These are phyloP conservation scores for Brassica carinata DNA, from an alignment of 345 rosid species.

Conservation along the genomic window DNA sequence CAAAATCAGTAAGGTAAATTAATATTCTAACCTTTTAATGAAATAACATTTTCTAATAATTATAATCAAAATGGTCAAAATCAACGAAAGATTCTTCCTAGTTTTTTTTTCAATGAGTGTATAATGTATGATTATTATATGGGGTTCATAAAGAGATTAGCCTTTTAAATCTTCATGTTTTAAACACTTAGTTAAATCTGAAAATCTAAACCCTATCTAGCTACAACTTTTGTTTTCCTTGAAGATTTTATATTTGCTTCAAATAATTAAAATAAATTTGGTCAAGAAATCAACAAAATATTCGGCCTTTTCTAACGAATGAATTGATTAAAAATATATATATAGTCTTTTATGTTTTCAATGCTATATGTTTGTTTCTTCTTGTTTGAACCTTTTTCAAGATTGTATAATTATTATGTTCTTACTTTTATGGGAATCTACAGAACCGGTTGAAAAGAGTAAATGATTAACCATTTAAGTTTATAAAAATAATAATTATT, in stretches of 20 bases:
- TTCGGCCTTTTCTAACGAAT: conserved; percentile 12
- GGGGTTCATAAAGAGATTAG: conserved; percentile 17
- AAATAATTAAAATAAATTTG: not conserved
- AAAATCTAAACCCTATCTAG: conserved; percentile 16
- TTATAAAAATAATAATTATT: conserved; percentile 7
- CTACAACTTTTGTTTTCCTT: not conserved
- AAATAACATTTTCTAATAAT: not conserved
- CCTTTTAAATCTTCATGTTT: conserved; percentile 9
- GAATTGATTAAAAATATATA: not conserved
- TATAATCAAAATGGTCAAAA: conserved; percentile 27
- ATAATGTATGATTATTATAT: conserved; percentile 3
- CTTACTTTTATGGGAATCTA: conserved; percentile 35
- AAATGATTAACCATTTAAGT: conserved; percentile 12
- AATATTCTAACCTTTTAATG: not conserved
- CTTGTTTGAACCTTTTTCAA: conserved; percentile 21
- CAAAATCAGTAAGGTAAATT: conserved; percentile 83
- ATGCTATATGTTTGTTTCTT: conserved; percentile 37
- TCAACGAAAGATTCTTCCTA: not conserved
- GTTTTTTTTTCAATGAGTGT: not conserved
- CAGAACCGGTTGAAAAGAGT: conserved; percentile 33
- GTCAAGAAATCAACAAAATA: conserved; percentile 2
- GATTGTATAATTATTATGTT: conserved; percentile 30
- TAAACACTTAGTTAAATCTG: not conserved
- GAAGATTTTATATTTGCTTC: conserved; percentile 9
- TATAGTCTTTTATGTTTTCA: conserved; percentile 21